Percentiles rank a stretch among this genome's conserved stretches.
Evolutionary conservation across 1,139 yeast genomes (phyloP).

Genomic region (Magnusiomyces clavatus): DNA sequence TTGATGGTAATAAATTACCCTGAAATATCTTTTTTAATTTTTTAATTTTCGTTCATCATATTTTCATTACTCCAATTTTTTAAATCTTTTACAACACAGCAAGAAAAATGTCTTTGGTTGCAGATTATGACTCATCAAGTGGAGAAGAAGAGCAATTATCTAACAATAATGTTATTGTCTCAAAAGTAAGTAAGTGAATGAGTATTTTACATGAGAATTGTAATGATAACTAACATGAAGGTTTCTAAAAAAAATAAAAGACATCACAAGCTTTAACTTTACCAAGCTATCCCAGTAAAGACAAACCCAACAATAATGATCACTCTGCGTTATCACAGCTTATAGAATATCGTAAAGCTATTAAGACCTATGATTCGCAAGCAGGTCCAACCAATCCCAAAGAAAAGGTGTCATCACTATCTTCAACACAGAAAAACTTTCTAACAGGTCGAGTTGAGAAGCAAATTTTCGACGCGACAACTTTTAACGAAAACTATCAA

Average conservation of each 20-base stretch:
- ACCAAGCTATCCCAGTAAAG: too few relatives aligned
- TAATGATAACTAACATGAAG: too few relatives aligned
- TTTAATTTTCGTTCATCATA: background rate
- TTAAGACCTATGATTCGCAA: background rate
- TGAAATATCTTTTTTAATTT: background rate
- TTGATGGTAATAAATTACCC: background rate
- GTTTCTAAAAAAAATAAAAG: too few relatives aligned
- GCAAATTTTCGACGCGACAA: slow-evolving; percentile 36
- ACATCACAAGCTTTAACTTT: too few relatives aligned
- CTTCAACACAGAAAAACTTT: slow-evolving; percentile 21
- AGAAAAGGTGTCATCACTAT: background rate
- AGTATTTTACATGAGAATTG: too few relatives aligned
- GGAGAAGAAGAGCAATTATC: background rate
- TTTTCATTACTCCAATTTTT: slow-evolving; percentile 3
- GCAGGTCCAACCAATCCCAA: slow-evolving; percentile 2
- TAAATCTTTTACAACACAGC: background rate
- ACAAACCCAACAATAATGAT: too few relatives aligned
- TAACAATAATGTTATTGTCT: too few relatives aligned
- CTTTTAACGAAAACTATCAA: slow-evolving; percentile 38
- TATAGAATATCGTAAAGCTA: background rate
- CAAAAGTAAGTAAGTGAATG: too few relatives aligned
- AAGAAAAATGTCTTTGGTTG: slow-evolving; percentile 6
- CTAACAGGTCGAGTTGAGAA: slow-evolving; percentile 35
- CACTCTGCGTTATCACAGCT: background rate
- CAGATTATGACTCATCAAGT: slow-evolving; percentile 5